Evolutionary conservation across 768 basidiomycete genomes (phyloP).

Genomic region (Lactifluus subvellereus): DNA sequence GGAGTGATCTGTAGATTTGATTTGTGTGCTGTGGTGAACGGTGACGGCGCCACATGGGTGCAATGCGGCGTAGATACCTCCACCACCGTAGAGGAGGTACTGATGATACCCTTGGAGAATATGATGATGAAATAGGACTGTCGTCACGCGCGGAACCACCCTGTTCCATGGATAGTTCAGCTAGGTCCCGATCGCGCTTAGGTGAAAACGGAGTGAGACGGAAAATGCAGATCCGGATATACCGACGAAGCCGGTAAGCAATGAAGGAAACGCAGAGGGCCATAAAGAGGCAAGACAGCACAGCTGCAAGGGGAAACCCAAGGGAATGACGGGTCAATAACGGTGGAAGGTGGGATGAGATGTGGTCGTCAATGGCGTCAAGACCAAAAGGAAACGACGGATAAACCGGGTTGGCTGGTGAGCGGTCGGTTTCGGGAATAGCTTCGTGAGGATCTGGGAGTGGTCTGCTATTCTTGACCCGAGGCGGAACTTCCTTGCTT

Average conservation of each 20-base stretch:
- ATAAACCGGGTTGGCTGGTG: conserved; percentile 58
- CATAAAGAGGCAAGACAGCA: conserved; percentile 49
- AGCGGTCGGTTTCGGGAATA: conserved; percentile 38
- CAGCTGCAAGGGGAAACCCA: conserved; percentile 65
- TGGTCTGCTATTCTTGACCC: conserved; percentile 43
- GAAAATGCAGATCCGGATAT: conserved; percentile 41
- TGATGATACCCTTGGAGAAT: conserved; percentile 3
- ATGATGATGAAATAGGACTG: conserved; percentile 5
- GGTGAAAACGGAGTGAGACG: conserved; percentile 12
- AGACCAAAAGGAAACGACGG: conserved; percentile 52
- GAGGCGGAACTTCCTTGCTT: conserved; percentile 69
- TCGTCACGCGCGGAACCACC: conserved; percentile 23
- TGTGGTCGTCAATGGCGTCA: conserved; percentile 53
- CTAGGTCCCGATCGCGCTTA: conserved; percentile 27
- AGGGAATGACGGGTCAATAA: conserved; percentile 58
- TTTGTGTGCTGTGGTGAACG: conserved; percentile 13
- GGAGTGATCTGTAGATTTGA: conserved; percentile 18
- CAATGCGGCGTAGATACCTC: conserved; percentile 11
- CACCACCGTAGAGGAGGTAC: conserved; percentile 4
- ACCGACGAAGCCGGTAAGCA: conserved; percentile 53
- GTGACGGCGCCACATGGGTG: conserved; percentile 18
- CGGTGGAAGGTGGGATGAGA: conserved; percentile 62
- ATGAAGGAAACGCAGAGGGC: conserved; percentile 41
- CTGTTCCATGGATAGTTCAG: conserved; percentile 32
- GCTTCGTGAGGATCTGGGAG: conserved; percentile 52